Base-by-base conservation (phyloP, 495 filamentous ascomycete species). In the Penicillium robsamsonii region DNA sequence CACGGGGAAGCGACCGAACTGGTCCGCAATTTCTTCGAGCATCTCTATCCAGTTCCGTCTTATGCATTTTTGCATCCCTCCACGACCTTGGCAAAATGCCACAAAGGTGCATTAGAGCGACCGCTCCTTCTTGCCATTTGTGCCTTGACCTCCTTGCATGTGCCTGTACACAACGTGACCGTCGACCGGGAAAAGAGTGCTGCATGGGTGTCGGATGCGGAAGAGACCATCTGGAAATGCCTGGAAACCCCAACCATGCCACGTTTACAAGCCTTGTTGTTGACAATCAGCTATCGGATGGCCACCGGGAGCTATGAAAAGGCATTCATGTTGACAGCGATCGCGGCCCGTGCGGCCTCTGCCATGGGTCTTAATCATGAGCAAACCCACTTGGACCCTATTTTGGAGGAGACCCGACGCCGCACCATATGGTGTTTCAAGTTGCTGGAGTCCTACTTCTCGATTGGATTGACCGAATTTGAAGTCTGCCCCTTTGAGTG, bases 381-480 rank as follows among this genome's bases (percentile, higher is more conserved):
- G 15, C 54, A 55, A 3, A 57, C 57, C 2, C 54, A 66, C 12
- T 48, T 66, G 7, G 55, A 54, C n/a, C 55, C 55, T 12, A 43
- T 63, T 13, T 51, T 57, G 13, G 60, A 66, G 41, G 63, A 66
- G 37, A 63, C 50, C 18, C 50, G 63, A 4, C 54, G 63, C n/a
- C 52, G 63, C 15, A 57, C 57, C 8, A 46, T 66, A 4, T 66
- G 63, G 63, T 47, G 60, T 22, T 38, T 66, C 10, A 60, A 49
- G 10, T 55, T 40, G 12, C 43, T 66, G 0, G 63, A 63, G 20
- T 57, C 53, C 0, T 50, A 42, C 0, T 66, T 63, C 22, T 60
- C 63, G 8, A 60, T 66, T 1, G 63, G 63, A 5, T 40, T 66
- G 7, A 60, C 63, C 4, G 60, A 60, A 50, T 60, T 63, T 35